phyloP scores from a whole-genome alignment of 495 filamentous ascomycete genomes.

The Aspergillus incahuasiensis region DNA sequence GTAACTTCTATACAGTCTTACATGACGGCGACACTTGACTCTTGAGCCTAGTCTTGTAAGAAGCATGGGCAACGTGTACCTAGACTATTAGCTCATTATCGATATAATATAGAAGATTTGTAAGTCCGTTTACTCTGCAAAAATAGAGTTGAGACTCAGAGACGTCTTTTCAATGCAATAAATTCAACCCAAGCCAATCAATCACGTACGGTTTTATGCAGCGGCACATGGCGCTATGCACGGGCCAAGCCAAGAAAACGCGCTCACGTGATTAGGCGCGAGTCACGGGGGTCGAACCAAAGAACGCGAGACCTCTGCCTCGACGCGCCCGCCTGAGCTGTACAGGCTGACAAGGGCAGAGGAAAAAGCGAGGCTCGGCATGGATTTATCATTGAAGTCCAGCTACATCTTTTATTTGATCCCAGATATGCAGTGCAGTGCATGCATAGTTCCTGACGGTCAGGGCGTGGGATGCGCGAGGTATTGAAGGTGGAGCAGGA shows the following conservation, averaged over 20 bases:
- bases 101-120: not conserved
- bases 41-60: not conserved
- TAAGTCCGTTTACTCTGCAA: not conserved
- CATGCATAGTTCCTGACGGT: conserved; percentile 18
- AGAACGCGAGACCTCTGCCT: conserved; percentile 19
- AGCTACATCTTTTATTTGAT: not conserved
- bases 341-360: not conserved
- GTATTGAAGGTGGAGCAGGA: conserved; percentile 33
- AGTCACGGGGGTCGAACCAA: conserved; percentile 22
- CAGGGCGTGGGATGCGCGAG: conserved; percentile 18
- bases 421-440: conserved; percentile 9
- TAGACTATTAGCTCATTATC: not conserved
- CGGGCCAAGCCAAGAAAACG: conserved; percentile 2
- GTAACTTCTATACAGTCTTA: conserved; percentile 2
- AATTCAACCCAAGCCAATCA: conserved; percentile 1
- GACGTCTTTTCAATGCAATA: not conserved
- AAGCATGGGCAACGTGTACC: not conserved
- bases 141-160: not conserved
- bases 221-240: conserved; percentile 16
- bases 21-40: not conserved
- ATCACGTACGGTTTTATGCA: conserved; percentile 14
- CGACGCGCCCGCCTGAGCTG: conserved; percentile 15
- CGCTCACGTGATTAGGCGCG: conserved; percentile 20
- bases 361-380: not conserved
- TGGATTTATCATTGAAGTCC: not conserved